Conservation (phyloP, 1,139 yeast genomes). For the Hansenula anomala region DNA sequence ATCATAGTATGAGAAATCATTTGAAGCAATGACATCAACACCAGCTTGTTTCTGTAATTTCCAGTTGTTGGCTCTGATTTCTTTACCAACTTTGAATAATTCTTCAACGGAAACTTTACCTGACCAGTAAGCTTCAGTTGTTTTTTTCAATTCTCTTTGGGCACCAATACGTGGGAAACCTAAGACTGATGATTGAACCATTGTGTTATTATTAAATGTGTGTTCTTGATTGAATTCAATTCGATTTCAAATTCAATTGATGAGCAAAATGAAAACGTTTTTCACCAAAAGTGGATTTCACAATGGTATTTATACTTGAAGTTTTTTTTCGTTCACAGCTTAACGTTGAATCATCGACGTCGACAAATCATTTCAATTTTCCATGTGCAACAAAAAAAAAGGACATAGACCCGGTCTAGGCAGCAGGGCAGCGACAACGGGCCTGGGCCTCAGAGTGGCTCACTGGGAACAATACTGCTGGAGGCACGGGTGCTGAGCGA, state of each 20-base stretch:
- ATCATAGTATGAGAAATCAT: constrained; percentile 97
- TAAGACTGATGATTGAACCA: constrained; percentile 95
- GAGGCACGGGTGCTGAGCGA: too few species aligned
- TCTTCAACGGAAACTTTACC: constrained; percentile 89
- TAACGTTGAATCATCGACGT: not conserved
- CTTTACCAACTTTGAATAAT: constrained; percentile 88
- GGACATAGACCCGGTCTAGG: too few species aligned
- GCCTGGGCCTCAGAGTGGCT: too few species aligned
- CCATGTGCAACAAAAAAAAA: not conserved
- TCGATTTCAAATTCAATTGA: too few species aligned
- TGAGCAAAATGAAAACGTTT: not conserved
- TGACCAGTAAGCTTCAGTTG: constrained; percentile 98
- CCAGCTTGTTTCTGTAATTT: constrained; percentile 96
- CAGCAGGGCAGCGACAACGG: too few species aligned
- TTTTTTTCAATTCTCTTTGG: constrained; percentile 97
- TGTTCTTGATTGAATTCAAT: constrained; percentile 1
- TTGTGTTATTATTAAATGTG: constrained; percentile 25
- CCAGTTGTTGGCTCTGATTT: constrained; percentile 96
- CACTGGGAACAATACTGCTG: too few species aligned
- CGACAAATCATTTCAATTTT: not conserved
- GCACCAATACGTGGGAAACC: constrained; percentile 99
- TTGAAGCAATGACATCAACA: constrained; percentile 94
- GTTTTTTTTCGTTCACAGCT: not conserved
- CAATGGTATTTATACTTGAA: not conserved
- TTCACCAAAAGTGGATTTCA: not conserved